These are phyloP conservation scores for Scenedesmus sp. DNA, from an alignment of 163 green algal genomes.

Conservation along the genomic window DNA sequence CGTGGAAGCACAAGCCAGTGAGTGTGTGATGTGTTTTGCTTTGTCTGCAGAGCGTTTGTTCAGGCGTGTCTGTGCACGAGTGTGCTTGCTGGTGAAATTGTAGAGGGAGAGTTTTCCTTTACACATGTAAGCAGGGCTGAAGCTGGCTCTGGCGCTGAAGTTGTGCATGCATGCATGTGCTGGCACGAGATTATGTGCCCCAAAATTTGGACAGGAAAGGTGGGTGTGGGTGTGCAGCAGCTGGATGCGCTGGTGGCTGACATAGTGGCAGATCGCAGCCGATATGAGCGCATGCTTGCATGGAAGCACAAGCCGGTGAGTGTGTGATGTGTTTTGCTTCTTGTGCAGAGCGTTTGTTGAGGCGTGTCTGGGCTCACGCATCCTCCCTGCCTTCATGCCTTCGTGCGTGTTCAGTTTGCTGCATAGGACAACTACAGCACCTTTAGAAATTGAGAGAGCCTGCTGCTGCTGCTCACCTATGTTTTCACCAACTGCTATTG, in stretches of 20 bases:
- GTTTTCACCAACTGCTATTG: no score
- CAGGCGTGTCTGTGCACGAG: not conserved
- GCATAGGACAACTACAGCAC: no score
- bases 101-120: no score
- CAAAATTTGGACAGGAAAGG: no score
- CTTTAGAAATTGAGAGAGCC: no score
- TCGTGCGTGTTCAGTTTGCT: no score
- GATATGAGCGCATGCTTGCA: not conserved
- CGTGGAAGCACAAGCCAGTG: slow-evolving; percentile 12
- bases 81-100: not conserved
- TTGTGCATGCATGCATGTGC: not conserved
- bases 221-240: not conserved
- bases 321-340: no score
- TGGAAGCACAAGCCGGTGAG: not conserved
- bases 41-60: not conserved
- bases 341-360: no score
- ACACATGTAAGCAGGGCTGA: no score
- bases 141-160: not conserved
- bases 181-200: not conserved
- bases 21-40: not conserved
- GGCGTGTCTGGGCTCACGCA: no score
- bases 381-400: no score
- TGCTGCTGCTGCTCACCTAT: no score
- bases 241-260: not conserved
- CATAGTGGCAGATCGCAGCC: not conserved